Base-by-base conservation (phyloP, 352 stramenopile species). In the Pythium myriotylum region DNA sequence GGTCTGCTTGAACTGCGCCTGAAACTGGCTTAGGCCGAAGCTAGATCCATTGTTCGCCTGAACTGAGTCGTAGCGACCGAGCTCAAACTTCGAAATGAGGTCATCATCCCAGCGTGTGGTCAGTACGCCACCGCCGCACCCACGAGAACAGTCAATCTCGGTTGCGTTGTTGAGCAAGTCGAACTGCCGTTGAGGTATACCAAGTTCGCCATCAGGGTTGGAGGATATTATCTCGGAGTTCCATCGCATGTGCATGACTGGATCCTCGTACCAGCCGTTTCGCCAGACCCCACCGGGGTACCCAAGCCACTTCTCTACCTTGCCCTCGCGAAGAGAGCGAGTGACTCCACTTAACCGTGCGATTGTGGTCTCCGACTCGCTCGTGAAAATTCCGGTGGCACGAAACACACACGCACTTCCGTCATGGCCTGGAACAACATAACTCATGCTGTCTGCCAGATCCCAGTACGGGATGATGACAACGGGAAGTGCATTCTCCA, bases 221-320 rank as follows among this genome's bases (percentile, higher is more conserved):
- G 57, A 45, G 20, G 54, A 70, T 6, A 61, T 46, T 14, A 71
- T n/a, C 23, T 73, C 54, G 4, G 55, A 59, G 35, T 59, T 55
- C 67, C 58, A 78, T 16, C 46, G 54, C 27, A 26, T 35, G 0
- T 48, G 8, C 1, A 26, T 48, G 0, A 37, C 13, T 0, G 19
- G 14, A 19, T 67, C 61, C 20, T 59, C 57, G 45, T 63, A 66
- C 65, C 72, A 77, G 1, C 65, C 68, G 39, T 79, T 74, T 2
- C 43, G 42, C 72, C 72, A 74, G 26, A 53, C 53, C 9, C 69
- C 65, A 23, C 58, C 57, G 12, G 55, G 47, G 9, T 37, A 29
- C 3, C n/a, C 10, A 0, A 77, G 43, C 53, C 48, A 70, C 32
- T 67, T 49, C 0, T 17, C 29, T 1, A 62, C 74, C 39, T 53